Conservation (phyloP, 805 yeast genomes). For the Candida yuanshanica region DNA sequence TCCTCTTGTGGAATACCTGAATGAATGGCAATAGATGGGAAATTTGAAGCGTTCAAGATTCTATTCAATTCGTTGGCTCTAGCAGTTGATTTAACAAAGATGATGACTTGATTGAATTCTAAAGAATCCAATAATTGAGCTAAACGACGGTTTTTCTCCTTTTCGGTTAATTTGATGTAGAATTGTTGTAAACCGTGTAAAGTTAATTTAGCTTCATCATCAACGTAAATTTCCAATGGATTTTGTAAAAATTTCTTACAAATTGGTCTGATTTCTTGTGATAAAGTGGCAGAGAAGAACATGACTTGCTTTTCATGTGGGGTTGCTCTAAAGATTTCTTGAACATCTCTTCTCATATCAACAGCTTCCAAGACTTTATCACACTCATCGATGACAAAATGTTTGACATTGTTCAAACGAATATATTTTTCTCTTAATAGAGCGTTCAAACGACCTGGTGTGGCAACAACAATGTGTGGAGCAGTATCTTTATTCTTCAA, state of each 20-base stretch:
- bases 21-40: constrained; percentile 97
- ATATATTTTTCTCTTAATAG: constrained; percentile 86
- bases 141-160: constrained; percentile 87
- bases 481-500: constrained; percentile 88
- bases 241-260: constrained; percentile 98
- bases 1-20: constrained; percentile 95
- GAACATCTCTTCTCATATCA: constrained; percentile 98
- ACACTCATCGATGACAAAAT: constrained; percentile 96
- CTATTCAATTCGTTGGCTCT: constrained; percentile 91
- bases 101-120: constrained; percentile 97
- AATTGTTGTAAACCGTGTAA: constrained; percentile 97
- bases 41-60: constrained; percentile 83
- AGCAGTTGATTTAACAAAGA: constrained; percentile 84
- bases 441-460: constrained; percentile 97
- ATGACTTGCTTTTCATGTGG: constrained; percentile 98
- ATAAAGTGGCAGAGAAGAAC: constrained; percentile 97
- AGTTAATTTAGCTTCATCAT: constrained; percentile 95
- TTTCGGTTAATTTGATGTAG: constrained; percentile 83
- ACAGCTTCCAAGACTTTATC: constrained; percentile 90
- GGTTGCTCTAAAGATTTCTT: constrained; percentile 94
- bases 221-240: constrained; percentile 95
- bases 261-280: constrained; percentile 90
- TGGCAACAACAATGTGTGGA: constrained; percentile 95
- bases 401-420: constrained; percentile 83
- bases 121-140: constrained; percentile 88